phyloP scores from a whole-genome alignment of 1,284 basidiomycete species.

The Sparassis latifolia region DNA sequence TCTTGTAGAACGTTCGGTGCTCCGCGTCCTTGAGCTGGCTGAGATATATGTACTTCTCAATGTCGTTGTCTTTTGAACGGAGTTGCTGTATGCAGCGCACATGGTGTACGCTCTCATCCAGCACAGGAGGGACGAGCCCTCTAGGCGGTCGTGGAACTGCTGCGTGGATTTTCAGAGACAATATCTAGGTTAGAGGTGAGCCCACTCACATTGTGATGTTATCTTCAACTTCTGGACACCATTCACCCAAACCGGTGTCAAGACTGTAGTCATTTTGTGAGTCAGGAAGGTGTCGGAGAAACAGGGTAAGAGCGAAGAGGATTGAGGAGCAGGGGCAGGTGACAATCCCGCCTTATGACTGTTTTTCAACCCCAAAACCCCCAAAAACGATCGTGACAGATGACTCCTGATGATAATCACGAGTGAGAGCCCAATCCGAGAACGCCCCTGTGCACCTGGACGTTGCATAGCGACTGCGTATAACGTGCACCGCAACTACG shows the following conservation, averaged over 20 bases:
- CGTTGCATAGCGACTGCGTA: conserved; percentile 5
- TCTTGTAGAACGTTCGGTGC: conserved; percentile 67
- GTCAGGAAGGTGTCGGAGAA: conserved; percentile 2
- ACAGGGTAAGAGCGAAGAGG: neutral
- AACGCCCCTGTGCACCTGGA: neutral
- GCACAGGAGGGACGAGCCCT: conserved; percentile 61
- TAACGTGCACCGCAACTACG: neutral
- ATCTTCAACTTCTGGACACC: conserved; percentile 63
- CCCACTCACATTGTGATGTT: conserved; percentile 47
- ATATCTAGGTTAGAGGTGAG: conserved; percentile 3
- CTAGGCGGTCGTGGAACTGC: conserved; percentile 40
- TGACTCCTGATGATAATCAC: too few relatives aligned
- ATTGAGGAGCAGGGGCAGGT: conserved; percentile 4
- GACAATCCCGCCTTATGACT: neutral
- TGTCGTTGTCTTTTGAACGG: conserved; percentile 62
- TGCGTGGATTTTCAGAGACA: conserved; percentile 4
- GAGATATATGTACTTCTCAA: conserved; percentile 83
- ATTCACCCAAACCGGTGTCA: conserved; percentile 64
- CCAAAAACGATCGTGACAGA: too few relatives aligned
- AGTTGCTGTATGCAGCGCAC: conserved; percentile 63
- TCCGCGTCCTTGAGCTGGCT: conserved; percentile 69
- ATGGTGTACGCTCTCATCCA: conserved; percentile 49
- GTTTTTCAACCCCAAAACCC: too few relatives aligned
- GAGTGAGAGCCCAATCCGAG: too few relatives aligned
- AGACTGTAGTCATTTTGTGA: conserved; percentile 51